These are phyloP conservation scores for Bretschneidera sinensis DNA, from an alignment of 345 rosid genomes.

Conservation along the genomic window DNA sequence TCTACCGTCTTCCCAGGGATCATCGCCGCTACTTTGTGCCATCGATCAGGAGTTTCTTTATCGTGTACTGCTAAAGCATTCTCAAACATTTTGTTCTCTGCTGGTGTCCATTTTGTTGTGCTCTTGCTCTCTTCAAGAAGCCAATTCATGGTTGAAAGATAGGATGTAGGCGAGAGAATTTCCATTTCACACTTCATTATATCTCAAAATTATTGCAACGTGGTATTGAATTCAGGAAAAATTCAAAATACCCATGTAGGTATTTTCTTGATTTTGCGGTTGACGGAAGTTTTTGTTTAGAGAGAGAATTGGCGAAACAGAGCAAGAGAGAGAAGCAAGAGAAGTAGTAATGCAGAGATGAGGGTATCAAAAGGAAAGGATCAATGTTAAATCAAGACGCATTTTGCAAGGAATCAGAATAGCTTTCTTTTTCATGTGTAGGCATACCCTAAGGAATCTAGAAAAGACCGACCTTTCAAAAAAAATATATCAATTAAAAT, in stretches of 20 bases:
- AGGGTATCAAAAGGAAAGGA: conserved; percentile 18
- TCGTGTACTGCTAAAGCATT: conserved; percentile 71
- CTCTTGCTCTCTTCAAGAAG: conserved; percentile 41
- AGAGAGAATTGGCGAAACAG: background rate
- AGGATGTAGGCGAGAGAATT: conserved; percentile 50
- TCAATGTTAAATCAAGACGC: conserved; percentile 47
- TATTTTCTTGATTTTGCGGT: too few relatives aligned
- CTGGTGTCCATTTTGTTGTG: conserved; percentile 52
- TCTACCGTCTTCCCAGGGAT: conserved; percentile 77
- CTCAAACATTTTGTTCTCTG: conserved; percentile 84
- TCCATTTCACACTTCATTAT: conserved; percentile 66
- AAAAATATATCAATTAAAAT: conserved; percentile 8
- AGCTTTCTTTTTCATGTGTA: conserved; percentile 25
- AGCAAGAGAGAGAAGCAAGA: conserved; percentile 12
- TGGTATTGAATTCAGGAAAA: conserved; percentile 1
- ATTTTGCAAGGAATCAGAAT: conserved; percentile 61
- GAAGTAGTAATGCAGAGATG: background rate
- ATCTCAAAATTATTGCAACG: background rate
- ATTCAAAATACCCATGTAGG: background rate
- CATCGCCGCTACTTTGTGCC: conserved; percentile 61
- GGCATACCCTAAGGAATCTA: conserved; percentile 48
- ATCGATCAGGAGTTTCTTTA: conserved; percentile 67
- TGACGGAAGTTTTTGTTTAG: background rate
- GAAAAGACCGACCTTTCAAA: conserved; percentile 37
- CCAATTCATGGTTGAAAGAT: conserved; percentile 47